Base-by-base conservation (phyloP, 225 moss, liverwort and hornwort genomes). In the Sphagnum contortum region DNA sequence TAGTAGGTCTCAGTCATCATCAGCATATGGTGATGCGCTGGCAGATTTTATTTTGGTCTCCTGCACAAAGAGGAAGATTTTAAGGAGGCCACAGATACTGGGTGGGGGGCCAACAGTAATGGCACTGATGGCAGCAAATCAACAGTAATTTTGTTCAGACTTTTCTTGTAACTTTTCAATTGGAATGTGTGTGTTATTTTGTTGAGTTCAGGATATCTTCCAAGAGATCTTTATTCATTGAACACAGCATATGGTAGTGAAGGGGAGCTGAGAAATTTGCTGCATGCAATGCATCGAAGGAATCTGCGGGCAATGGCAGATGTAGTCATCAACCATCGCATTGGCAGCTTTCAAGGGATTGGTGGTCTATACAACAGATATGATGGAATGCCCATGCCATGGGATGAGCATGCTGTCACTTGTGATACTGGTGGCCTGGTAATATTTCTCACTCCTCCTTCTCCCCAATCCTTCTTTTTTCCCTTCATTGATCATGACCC, bases 361-460 rank as follows among this genome's bases (percentile, higher is more conserved):
- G 85, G 80, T 59, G 92, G 89, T 48, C 61, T 66, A 5, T 98
- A 98, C 79, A 98, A 98, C 63, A 87, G 96, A 65, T 98, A 89
- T 66, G 96, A 98, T 71, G 92, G 90, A 53, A 92, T 90, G 96
- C 90, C 87, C 57, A 90, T 98, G 92, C 96, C 96, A 2, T 98
- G 96, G 96, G 96, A 98, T 73, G 96, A 98, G 69, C 88, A 92
- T 81, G 92, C 96, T 72, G 83, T 98, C 14, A 92, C 96, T 13
- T 83, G 74, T 77, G 96, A 98, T 53, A 89, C 85, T 63, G 92
- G 92, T 67, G 96, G 96, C 71, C 76, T 96, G 87, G 95, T 96
- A 75, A 29, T 29, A 29, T 29, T 29, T 29, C 29, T 29, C 29
- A 29, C 29, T 29, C 29, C 29, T 29, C 29, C 29, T 29, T 29